These are phyloP conservation scores for Colletotrichum coccodes DNA, from an alignment of 2,329 filamentous ascomycete genomes.

Conservation along the genomic window DNA sequence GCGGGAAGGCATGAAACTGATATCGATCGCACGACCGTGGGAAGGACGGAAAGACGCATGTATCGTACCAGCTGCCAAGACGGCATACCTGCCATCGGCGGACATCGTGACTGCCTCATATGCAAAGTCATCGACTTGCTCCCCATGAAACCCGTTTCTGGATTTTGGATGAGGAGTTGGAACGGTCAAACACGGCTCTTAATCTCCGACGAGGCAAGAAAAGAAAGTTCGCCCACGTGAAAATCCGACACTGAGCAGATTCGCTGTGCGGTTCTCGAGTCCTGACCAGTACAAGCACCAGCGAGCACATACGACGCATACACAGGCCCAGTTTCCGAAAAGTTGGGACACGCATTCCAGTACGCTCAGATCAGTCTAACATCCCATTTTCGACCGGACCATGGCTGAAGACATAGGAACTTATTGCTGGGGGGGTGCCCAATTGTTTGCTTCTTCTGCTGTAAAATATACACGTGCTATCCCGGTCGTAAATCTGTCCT, in stretches of 20 bases:
- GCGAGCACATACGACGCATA: neutral
- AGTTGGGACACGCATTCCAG: neutral
- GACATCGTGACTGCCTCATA: too few relatives aligned
- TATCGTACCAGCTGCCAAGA: too few relatives aligned
- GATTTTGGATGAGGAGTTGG: too few relatives aligned
- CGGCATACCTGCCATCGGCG: too few relatives aligned
- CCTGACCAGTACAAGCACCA: too few relatives aligned
- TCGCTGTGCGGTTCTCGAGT: neutral
- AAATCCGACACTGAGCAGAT: neutral
- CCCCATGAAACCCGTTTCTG: too few relatives aligned
- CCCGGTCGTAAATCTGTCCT: constrained; percentile 8
- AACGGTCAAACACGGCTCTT: neutral
- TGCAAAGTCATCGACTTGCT: too few relatives aligned
- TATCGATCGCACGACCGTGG: too few relatives aligned
- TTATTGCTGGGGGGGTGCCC: constrained; percentile 20
- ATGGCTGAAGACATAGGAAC: constrained; percentile 19
- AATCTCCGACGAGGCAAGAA: neutral
- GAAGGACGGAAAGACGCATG: too few relatives aligned
- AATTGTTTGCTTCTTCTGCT: constrained; percentile 31
- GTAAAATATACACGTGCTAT: constrained; percentile 31
- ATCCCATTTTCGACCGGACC: neutral
- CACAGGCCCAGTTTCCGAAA: too few relatives aligned
- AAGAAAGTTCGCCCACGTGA: neutral
- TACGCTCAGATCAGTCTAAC: neutral
- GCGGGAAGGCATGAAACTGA: too few relatives aligned